phyloP scores from a whole-genome alignment of 192 early-diverging fungal genomes.

The Rhizoclosmatium sp. region DNA sequence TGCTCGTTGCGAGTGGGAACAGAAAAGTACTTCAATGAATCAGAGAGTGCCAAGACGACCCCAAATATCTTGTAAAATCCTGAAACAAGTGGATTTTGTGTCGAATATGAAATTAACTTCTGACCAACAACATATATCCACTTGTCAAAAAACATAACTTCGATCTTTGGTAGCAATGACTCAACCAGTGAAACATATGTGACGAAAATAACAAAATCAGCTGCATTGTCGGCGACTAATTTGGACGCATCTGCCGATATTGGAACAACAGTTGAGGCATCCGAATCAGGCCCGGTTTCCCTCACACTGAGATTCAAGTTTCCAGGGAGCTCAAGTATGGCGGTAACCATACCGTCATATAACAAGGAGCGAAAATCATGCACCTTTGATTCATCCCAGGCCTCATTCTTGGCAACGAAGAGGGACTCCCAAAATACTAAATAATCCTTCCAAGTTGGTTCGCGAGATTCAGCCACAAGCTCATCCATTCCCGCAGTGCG shows the following conservation, averaged over 20 bases:
- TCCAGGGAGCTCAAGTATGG: constrained; percentile 51
- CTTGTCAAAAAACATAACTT: constrained; percentile 45
- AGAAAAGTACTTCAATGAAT: constrained; percentile 47
- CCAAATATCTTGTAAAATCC: constrained; percentile 77
- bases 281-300: constrained; percentile 33
- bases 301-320: constrained; percentile 55
- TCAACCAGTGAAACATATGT: constrained; percentile 75
- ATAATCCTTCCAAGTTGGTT: constrained; percentile 50
- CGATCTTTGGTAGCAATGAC: constrained; percentile 54
- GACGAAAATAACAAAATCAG: constrained; percentile 74
- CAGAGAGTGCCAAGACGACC: constrained; percentile 48
- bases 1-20: neutral
- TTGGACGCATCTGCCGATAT: constrained; percentile 57
- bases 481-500: constrained; percentile 29
- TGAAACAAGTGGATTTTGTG: constrained; percentile 68
- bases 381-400: constrained; percentile 30
- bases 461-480: constrained; percentile 14
- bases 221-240: constrained; percentile 61
- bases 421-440: constrained; percentile 68
- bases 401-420: constrained; percentile 49
- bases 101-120: constrained; percentile 58
- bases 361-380: constrained; percentile 48
- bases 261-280: constrained; percentile 35
- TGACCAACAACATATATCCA: constrained; percentile 70
- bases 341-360: constrained; percentile 62